Conservation (phyloP, 2,329 filamentous ascomycete genomes). For the Neoarthrinium moseri region DNA sequence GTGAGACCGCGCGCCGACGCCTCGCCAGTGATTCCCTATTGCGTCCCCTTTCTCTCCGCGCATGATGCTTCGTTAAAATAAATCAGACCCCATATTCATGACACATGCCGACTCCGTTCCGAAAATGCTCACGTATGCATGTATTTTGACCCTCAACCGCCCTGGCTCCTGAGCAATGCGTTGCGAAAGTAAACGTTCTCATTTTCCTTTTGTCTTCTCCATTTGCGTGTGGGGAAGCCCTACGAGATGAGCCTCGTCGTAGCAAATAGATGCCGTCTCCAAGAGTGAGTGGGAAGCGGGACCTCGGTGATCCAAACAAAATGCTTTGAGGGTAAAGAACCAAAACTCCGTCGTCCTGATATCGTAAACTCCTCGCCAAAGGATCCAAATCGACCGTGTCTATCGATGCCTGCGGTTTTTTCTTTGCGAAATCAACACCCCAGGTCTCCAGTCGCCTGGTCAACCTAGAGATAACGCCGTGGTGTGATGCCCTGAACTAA, state of each 20-base stretch:
- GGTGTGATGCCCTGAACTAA: too few relatives aligned
- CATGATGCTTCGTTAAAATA: neutral
- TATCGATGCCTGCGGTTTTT: slow-evolving; percentile 16
- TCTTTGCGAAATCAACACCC: slow-evolving; percentile 18
- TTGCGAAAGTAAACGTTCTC: neutral
- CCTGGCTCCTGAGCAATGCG: slow-evolving; percentile 6
- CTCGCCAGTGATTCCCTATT: neutral
- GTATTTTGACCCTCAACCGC: neutral
- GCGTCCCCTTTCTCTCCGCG: neutral
- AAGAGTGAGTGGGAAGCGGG: slow-evolving; percentile 8
- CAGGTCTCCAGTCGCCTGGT: slow-evolving; percentile 16
- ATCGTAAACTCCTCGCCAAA: slow-evolving; percentile 12
- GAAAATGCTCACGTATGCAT: slow-evolving; percentile 7
- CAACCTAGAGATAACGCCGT: slow-evolving; percentile 18
- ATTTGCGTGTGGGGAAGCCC: too few relatives aligned
- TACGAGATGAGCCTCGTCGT: neutral
- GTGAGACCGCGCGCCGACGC: neutral
- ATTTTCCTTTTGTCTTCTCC: neutral
- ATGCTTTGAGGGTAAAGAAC: neutral
- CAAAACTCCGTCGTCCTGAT: slow-evolving; percentile 5
- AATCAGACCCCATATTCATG: neutral
- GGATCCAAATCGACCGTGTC: neutral
- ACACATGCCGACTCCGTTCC: slow-evolving; percentile 5
- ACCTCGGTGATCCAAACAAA: neutral
- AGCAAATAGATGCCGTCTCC: slow-evolving; percentile 6